Evolutionary conservation across 768 basidiomycete genomes (phyloP), one percentile per base, ranked within the genome.

Genomic region (Serendipita sp.): DNA sequence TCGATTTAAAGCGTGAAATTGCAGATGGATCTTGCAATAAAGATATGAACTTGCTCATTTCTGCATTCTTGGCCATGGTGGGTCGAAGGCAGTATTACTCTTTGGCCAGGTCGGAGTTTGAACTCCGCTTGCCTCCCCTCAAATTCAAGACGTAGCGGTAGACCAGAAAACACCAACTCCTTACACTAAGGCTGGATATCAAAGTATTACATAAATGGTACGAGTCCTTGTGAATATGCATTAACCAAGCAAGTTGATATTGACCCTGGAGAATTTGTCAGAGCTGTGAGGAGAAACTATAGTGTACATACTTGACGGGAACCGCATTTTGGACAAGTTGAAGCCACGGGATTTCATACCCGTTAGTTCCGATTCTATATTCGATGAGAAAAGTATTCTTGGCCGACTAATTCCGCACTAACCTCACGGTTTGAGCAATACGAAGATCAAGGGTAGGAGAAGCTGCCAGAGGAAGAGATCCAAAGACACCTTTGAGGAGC

Each of bases 261-360:
- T 5, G n/a, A 51, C 30, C 8, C 48, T 51, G n/a, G 48, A 32
- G 48, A 5, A n/a, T 51, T 51, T 51, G 30, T 18, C 8, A 51
- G 18, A 32, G 30, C n/a, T 18, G 8, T 51, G 7, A 5, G 30
- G 48, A 10, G 28, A 60, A 60, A 13, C 10, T 16, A 54, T 11
- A 11, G 34, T 60, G 28, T 41, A 41, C 46, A 11, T 86, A 87
- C 7, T 70, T 66, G 35, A 83, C 82, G 13, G 82, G 78, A 4
- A 86, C 83, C 51, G 70, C 68, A 45, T 72, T 73, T 71, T 86
- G 83, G 38, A 75, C 71, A 60, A 86, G 75, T 63, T 85, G 78
- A 66, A 87, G 72, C 84, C 84, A 87, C 10, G 86, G 86, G 47
- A 86, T 71, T 65, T 76, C 74, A 68, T 88, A 88, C 16, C 85